Base-by-base conservation (phyloP, 164 flowering plant genomes). In the Sextonia rubra region DNA sequence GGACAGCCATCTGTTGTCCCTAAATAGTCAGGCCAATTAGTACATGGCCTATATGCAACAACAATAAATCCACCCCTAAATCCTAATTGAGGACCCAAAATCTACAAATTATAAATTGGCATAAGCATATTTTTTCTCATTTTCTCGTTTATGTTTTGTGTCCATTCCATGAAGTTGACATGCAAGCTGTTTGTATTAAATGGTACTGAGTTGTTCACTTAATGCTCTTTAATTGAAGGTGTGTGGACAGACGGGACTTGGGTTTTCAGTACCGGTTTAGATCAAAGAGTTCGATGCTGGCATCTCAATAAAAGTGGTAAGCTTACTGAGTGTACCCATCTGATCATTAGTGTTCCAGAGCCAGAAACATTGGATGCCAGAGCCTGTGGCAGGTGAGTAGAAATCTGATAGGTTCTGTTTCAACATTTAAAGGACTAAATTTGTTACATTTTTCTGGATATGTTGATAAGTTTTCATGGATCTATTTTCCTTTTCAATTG, bases 211-310 rank as follows among this genome's bases (percentile, higher is more conserved):
- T 7, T 26, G 61, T 71, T 77, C 29, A 58, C 71, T 69, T 27
- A 37, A 14, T 66, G 64, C 47, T 70, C 15, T 71, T 67, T 72
- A 4, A n/a, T n/a, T 83, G 80, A 62, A 96, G 99, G 97, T 66
- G 82, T 95, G 76, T 95, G 98, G 99, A 86, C 97, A 12, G 97
- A 96, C 75, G 99, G 97, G 49, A 77, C 32, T 66, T 93, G 97
- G 98, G 93, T 82, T 12, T 96, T 96, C 67, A 87, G 95, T 58
- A 87, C 92, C 62, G 99, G 99, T 75, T 98, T 96, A 73, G 99
- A 96, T 85, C 99, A 96, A 80, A 91, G 99, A 47, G 78, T 95
- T 65, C 80, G 99, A 55, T 89, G 97, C 77, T 95, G 99, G 99
- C 77, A 66, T 52, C 66, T 85, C 37, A 67, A 79, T 30, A 81